These are phyloP conservation scores for Verticillium nubilum DNA, from an alignment of 2,329 filamentous ascomycete genomes.

Conservation along the genomic window DNA sequence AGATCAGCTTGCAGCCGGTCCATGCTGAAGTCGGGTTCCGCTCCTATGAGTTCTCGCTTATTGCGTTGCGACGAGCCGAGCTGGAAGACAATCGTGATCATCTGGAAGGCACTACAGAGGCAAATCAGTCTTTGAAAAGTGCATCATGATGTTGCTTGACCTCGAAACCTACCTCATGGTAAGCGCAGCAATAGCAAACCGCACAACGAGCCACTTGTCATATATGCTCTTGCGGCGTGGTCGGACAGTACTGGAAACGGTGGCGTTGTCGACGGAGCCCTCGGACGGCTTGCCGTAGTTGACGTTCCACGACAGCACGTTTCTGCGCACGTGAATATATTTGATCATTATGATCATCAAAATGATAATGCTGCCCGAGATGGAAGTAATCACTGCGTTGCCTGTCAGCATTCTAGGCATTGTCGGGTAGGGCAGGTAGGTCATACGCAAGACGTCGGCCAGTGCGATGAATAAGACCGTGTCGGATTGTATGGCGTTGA, in stretches of 20 bases:
- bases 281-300: constrained; percentile 21
- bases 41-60: constrained; percentile 19
- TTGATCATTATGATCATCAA: neutral
- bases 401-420: neutral
- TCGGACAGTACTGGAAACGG: neutral
- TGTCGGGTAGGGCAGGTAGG: constrained; percentile 20
- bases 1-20: constrained; percentile 13
- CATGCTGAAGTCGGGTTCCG: constrained; percentile 25
- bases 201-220: constrained; percentile 36
- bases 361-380: neutral
- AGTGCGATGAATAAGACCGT: constrained; percentile 1
- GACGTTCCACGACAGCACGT: constrained; percentile 24
- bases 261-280: constrained; percentile 6
- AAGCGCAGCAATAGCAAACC: constrained; percentile 38
- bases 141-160: too few species aligned
- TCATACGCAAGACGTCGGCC: constrained; percentile 3
- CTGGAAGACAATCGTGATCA: constrained; percentile 31
- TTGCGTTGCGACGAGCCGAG: constrained; percentile 24
- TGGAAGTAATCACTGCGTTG: neutral
- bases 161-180: constrained; percentile 26
- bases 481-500: neutral
- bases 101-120: constrained; percentile 26
- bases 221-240: constrained; percentile 27
- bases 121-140: neutral
- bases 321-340: constrained; percentile 19